Base-by-base conservation (phyloP, 768 basidiomycete species). In the Amanita thiersii region DNA sequence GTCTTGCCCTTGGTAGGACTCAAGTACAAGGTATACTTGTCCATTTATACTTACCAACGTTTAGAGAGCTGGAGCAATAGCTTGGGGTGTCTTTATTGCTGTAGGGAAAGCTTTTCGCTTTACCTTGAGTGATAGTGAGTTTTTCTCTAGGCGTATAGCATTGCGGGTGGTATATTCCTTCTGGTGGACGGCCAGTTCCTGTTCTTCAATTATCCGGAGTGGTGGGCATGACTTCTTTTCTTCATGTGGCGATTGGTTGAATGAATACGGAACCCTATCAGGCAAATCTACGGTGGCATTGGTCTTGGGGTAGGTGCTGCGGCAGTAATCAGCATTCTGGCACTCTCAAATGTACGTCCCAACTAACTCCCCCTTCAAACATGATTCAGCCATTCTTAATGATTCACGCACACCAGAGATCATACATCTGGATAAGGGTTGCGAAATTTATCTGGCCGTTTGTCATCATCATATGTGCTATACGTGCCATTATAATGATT, bases 401-500 rank as follows among this genome's bases (percentile, higher is more conserved):
- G 29, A 43, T 50, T 54, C 47, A 49, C 50, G 44, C 30, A 11
- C 30, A 43, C 21, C 57, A 84, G 81, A 69, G 75, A 63, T 84
- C 83, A 43, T 80, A 79, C 61, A 71, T 74, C 50, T 85, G 78
- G 75, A 71, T 70, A 40, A 69, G 79, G 48, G 78, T 72, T 2
- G 66, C 68, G 59, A 74, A 74, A 51, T 77, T 80, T 63, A 49
- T 80, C 25, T 86, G 81, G 83, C 80, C 81, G 2, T 78, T 84
- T 57, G 44, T 82, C 44, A 77, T 86, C 53, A 66, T 82, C 58
- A 71, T 79, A 45, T 69, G 64, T 53, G 74, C 73, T 19, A 56
- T 85, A 43, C 74, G 82, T 44, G 79, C 75, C 30, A 78, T 80
- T 54, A 54, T 82, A 46, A 85, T 85, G 77, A 79, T 84, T 56